Percentiles rank a stretch among this genome's conserved stretches.
Evolutionary conservation across 2,329 filamentous ascomycete genomes (phyloP).

Genomic region (Talaromyces sp.): DNA sequence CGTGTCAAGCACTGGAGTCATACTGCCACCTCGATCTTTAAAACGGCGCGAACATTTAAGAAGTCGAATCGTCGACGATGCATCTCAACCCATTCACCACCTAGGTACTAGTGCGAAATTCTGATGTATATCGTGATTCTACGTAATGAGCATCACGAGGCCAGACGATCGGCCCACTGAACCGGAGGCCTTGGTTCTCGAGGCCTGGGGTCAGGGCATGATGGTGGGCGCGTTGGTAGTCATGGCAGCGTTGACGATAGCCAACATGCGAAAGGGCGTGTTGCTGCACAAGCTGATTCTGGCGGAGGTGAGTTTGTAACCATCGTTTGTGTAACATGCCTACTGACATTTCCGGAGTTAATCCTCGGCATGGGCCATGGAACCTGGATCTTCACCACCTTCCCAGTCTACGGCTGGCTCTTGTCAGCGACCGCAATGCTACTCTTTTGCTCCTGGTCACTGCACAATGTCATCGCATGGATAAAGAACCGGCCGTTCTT

Average conservation of each 20-base stretch:
- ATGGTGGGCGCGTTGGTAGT: constrained; percentile 50
- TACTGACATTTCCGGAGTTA: constrained; percentile 37
- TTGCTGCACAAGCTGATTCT: constrained; percentile 51
- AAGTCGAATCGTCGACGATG: not conserved
- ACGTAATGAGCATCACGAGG: not conserved
- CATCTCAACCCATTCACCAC: too few species aligned
- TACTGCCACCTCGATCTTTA: not conserved
- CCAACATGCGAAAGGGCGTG: constrained; percentile 49
- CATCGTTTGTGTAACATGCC: not conserved
- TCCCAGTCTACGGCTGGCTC: constrained; percentile 61
- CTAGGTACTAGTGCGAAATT: not conserved
- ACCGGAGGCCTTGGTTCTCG: constrained; percentile 38
- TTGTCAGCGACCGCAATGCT: constrained; percentile 57
- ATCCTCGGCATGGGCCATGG: constrained; percentile 56
- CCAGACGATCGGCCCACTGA: constrained; percentile 20
- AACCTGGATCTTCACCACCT: constrained; percentile 57
- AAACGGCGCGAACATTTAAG: not conserved
- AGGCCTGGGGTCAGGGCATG: constrained; percentile 49
- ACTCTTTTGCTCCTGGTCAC: constrained; percentile 59
- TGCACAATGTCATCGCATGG: constrained; percentile 67
- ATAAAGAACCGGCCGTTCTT: constrained; percentile 64
- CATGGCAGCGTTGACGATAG: constrained; percentile 48
- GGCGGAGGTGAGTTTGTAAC: constrained; percentile 38
- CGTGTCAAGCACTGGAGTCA: not conserved
- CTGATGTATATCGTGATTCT: not conserved